Percentiles rank a stretch among this genome's conserved stretches.
These are phyloP conservation scores for Scortechinia acanthostroma DNA, from an alignment of 2,329 filamentous ascomycete species.

Conservation along the genomic window DNA sequence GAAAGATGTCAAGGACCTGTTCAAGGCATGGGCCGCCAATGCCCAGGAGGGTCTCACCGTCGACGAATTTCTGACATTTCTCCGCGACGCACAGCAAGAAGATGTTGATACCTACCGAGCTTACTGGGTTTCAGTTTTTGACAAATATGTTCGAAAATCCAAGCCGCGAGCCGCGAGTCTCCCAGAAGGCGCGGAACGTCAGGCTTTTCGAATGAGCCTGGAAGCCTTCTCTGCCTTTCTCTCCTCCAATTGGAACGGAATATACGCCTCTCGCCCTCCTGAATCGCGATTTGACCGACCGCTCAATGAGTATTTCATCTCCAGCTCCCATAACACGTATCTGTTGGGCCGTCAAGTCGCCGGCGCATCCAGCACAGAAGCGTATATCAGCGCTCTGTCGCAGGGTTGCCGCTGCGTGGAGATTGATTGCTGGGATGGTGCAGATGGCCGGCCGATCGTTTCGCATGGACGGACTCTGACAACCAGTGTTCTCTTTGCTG, in stretches of 20 bases:
- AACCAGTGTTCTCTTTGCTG: slow-evolving; percentile 78
- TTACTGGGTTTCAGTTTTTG: slow-evolving; percentile 69
- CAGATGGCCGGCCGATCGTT: slow-evolving; percentile 79
- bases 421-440: slow-evolving; percentile 96
- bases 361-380: slow-evolving; percentile 85
- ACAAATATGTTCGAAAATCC: slow-evolving; percentile 57
- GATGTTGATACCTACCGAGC: slow-evolving; percentile 60
- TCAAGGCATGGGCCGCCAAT: slow-evolving; percentile 51
- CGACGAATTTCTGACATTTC: slow-evolving; percentile 69
- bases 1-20: slow-evolving; percentile 72
- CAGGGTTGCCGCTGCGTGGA: slow-evolving; percentile 91
- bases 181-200: neutral
- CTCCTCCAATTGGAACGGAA: slow-evolving; percentile 66
- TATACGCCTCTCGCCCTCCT: slow-evolving; percentile 53
- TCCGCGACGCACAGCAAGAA: slow-evolving; percentile 69
- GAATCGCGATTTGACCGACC: slow-evolving; percentile 69
- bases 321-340: slow-evolving; percentile 97
- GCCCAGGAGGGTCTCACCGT: slow-evolving; percentile 60
- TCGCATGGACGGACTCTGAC: slow-evolving; percentile 88
- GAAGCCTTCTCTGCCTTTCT: slow-evolving; percentile 73
- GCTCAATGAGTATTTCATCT: slow-evolving; percentile 95
- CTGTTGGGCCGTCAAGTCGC: slow-evolving; percentile 83
- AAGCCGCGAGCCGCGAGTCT: slow-evolving; percentile 28
- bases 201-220: slow-evolving; percentile 63
- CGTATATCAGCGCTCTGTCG: slow-evolving; percentile 82